Evolutionary conservation across 441 rosid species (phyloP).

Genomic region (Jatropha multifida): DNA sequence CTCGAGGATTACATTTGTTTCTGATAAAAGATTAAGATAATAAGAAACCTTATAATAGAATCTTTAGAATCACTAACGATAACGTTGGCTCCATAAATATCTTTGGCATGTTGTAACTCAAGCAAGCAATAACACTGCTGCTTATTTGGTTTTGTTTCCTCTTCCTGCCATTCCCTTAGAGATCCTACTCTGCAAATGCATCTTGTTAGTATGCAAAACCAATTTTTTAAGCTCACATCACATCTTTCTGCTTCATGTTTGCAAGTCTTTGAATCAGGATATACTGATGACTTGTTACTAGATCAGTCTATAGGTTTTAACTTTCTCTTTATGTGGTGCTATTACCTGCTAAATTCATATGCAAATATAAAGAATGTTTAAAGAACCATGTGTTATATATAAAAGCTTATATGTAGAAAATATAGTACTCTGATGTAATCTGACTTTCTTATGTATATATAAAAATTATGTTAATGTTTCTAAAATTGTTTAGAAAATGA

Average conservation of each 20-base stretch:
- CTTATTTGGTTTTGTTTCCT: background rate
- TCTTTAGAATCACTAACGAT: background rate
- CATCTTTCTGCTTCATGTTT: background rate
- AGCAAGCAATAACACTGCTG: background rate
- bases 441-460: too few species aligned
- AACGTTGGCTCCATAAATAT: background rate
- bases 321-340: background rate
- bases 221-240: background rate
- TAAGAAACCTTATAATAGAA: background rate
- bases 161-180: background rate
- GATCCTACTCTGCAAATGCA: background rate
- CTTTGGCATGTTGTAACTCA: background rate
- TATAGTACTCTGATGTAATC: background rate
- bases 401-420: background rate
- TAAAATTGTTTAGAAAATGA: background rate
- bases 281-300: background rate
- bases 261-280: background rate
- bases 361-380: background rate
- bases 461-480: background rate
- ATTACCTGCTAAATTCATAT: background rate
- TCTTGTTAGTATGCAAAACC: background rate
- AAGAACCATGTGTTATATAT: background rate
- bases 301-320: background rate
- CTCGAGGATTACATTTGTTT: background rate
- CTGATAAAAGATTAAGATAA: background rate